Evolutionary conservation across 768 basidiomycete genomes (phyloP), one percentile per base, ranked within the genome.

Genomic region (Tremella fuciformis): DNA sequence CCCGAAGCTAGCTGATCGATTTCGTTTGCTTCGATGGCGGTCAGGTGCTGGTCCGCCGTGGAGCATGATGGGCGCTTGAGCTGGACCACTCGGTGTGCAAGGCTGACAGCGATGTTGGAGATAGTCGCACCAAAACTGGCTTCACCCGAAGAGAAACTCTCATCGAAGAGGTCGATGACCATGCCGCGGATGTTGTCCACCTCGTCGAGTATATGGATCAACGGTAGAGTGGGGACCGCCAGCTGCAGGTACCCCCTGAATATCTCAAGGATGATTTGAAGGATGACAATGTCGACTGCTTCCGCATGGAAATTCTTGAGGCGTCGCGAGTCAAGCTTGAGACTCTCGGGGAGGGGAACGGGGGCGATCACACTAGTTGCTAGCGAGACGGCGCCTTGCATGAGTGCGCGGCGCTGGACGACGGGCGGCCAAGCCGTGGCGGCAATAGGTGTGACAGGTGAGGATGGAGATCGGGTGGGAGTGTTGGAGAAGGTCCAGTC

Each of bases 211-310:
- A 42, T n/a, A 3, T 26, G 18, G 19, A 24, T 49, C 34, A 11
- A 18, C 8, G 37, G 47, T 24, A 25, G 50, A 18, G 24, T 39
- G 52, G 50, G 60, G 42, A 57, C 40, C 16, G 48, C 41, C 16
- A 49, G 24, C 11, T 49, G 37, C 46, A 64, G 52, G 64, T 91
- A 83, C 71, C 90, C 87, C 41, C 88, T 84, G 73, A 85, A 90
- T 19, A 91, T 84, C 68, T 91, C 80, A 37, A 89, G 80, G 65
- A 90, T 84, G 84, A 91, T 86, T 78, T 87, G 88, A 51, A 89
- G 77, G 46, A 86, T 83, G 18, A 84, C 84, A 42, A 86, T 80
- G 66, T 93, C 90, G 25, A 84, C 82, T 0, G 86, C 85, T 59
- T 94, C 91, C 41, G 83, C 80, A 64, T 65, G 46, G 58, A 67